These are phyloP conservation scores for Puccinellia tenuiflora DNA, from an alignment of 176 grass and related monocot species.

Conservation along the genomic window DNA sequence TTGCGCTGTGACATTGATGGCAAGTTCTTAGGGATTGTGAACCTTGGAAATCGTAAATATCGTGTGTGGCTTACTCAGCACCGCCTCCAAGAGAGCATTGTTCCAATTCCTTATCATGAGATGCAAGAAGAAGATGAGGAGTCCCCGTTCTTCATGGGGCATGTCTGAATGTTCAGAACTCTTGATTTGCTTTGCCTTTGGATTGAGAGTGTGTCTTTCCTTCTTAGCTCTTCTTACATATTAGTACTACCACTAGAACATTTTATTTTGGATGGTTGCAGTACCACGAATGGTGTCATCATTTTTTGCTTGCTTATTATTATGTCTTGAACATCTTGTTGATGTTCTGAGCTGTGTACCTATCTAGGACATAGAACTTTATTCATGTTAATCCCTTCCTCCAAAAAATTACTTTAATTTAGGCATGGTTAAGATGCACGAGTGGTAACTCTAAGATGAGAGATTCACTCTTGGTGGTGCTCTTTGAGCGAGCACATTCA, in stretches of 20 bases:
- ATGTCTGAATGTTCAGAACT: background rate
- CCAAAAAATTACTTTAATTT: background rate
- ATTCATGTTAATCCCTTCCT: background rate
- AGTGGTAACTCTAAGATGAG: background rate
- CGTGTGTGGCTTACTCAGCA: background rate
- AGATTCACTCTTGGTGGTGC: background rate
- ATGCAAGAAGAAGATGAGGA: background rate
- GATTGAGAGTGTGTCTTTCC: background rate
- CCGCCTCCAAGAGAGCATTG: background rate
- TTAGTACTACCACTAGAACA: background rate
- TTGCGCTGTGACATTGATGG: background rate
- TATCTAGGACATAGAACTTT: background rate
- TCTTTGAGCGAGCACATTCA: background rate
- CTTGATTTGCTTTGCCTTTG: background rate
- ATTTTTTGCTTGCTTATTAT: background rate
- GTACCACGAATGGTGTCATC: background rate
- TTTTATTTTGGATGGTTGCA: background rate
- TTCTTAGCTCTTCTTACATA: background rate
- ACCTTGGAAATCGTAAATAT: background rate
- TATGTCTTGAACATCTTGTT: background rate
- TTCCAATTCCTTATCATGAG: too few species aligned
- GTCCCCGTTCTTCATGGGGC: background rate
- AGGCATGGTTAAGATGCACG: background rate
- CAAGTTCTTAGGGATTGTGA: background rate
- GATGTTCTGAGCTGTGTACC: background rate